Evolutionary conservation across 805 yeast genomes (phyloP).

Genomic region (Scheffersomyces amazonensis): DNA sequence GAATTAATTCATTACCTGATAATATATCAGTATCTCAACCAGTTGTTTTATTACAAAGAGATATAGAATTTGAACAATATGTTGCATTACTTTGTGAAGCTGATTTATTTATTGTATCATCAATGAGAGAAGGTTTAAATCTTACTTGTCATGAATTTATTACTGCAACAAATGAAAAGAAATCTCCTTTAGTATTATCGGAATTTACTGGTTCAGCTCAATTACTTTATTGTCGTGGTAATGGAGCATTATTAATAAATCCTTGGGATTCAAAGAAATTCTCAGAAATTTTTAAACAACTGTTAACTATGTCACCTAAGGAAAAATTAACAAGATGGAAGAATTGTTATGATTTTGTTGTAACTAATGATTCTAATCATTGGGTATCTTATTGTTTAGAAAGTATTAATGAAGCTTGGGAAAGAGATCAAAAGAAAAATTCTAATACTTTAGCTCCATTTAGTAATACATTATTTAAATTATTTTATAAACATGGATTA

Average conservation of each 20-base stretch:
- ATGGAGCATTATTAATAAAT: slow-evolving; percentile 75
- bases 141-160: slow-evolving; percentile 93
- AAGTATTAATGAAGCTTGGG: slow-evolving; percentile 47
- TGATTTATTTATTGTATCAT: slow-evolving; percentile 80
- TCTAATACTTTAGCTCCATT: slow-evolving; percentile 27
- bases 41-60: slow-evolving; percentile 84
- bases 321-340: slow-evolving; percentile 66
- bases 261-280: slow-evolving; percentile 84
- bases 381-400: slow-evolving; percentile 67
- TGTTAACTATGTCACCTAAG: slow-evolving; percentile 61
- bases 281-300: slow-evolving; percentile 57
- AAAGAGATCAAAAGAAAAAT: slow-evolving; percentile 23
- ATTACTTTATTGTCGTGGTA: slow-evolving; percentile 48
- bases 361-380: slow-evolving; percentile 62
- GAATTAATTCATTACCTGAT: slow-evolving; percentile 76
- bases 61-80: slow-evolving; percentile 85
- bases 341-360: slow-evolving; percentile 54
- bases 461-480: slow-evolving; percentile 27
- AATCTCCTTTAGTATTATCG: slow-evolving; percentile 80
- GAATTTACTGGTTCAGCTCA: slow-evolving; percentile 96
- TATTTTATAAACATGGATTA: slow-evolving; percentile 21
- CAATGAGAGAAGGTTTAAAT: slow-evolving; percentile 96
- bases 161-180: slow-evolving; percentile 64
- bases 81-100: slow-evolving; percentile 84
- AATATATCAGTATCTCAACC: slow-evolving; percentile 77